Base-by-base conservation (phyloP, 2,329 filamentous ascomycete genomes). In the Aureobasidium sp. region DNA sequence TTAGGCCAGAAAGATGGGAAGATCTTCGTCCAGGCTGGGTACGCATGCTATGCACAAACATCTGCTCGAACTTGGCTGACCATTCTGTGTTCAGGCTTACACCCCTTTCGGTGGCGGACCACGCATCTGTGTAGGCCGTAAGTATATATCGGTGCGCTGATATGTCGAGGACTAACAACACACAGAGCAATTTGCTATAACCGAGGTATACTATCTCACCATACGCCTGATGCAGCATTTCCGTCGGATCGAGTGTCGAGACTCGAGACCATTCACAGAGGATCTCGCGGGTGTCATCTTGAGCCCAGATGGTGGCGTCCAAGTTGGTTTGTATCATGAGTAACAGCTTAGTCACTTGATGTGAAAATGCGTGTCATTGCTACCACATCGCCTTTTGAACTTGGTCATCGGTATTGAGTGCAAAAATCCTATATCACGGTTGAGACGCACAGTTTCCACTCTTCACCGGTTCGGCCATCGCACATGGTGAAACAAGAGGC, bases 1-100 rank as follows among this genome's bases (percentile, higher is more conserved):
- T 73, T 66, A 63, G 64, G 33, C 69, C 72, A 4, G 73, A 74
- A 49, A 65, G 74, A 7, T 75, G 73, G 64, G 61, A 64, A 5
- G 23, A 50, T 23, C 35, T 53, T 9, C 61, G 57, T 21, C 49
- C 42, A 13, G 50, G 58, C 9, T 60, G 58, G 58, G 57, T 59
- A 49, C 7, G 42, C 17, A 19, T 35, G 9, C 3, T 23, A n/a
- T 43, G 25, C 13, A 25, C 21, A 29, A n/a, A 35, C 4, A 21
- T 45, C 11, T 3, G 10, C 7, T 15, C 4, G 3, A 33, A n/a
- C 7, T 21, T 37, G 10, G 21, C 47, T 49, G 10, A 54, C 15
- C 6, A 23, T 5, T 19, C 6, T 42, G 25, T 40, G n/a, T 33
- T 15, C 21, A 53, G 57, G 38, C 27, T 27, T 60, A 60, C 27